A percentile compares a stretch with the other conserved stretches of the same genome.
Conservation (phyloP, 441 rosid genomes). For the Populus hybrid region DNA sequence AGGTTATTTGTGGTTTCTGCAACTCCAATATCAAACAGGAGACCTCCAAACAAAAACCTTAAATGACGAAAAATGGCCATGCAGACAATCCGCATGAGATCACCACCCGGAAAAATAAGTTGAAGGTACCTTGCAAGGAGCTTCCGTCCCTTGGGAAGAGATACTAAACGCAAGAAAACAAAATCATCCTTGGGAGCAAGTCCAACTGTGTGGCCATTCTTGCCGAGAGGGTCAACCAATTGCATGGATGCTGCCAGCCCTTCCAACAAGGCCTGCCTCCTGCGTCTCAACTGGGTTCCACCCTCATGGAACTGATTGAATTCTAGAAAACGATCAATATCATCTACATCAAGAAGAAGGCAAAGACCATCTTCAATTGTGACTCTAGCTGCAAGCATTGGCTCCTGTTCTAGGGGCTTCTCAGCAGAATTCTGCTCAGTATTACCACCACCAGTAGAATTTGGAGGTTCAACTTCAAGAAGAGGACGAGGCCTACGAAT, state of each 20-base stretch:
- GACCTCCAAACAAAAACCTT: conserved; percentile 73
- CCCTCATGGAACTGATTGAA: conserved; percentile 82
- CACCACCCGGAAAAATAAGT: conserved; percentile 62
- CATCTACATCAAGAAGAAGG: conserved; percentile 88
- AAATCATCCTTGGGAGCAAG: conserved; percentile 61
- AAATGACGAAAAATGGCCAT: conserved; percentile 91
- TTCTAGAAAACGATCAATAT: conserved; percentile 76
- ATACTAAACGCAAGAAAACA: conserved; percentile 67
- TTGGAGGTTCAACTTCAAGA: conserved; percentile 82
- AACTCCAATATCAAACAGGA: conserved; percentile 55
- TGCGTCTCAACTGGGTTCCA: conserved; percentile 63
- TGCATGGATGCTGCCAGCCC: conserved; percentile 80
- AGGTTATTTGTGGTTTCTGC: conserved; percentile 62
- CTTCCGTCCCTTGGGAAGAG: conserved; percentile 89
- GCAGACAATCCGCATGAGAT: conserved; percentile 80
- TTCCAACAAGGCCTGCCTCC: conserved; percentile 69
- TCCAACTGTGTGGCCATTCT: conserved; percentile 56
- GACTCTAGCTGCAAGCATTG: conserved; percentile 96
- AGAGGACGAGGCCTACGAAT: conserved; percentile 97
- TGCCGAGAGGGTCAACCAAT: conserved; percentile 82
- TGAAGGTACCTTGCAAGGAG: conserved; percentile 73
- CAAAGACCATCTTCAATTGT: conserved; percentile 83
- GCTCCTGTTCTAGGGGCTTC: conserved; percentile 92
- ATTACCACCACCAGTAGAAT: conserved; percentile 41
- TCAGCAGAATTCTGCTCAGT: conserved; percentile 53